Percentiles rank a stretch among this genome's conserved stretches.
phyloP scores from a whole-genome alignment of 805 yeast species.

The Blastobotrys mokoenaii region DNA sequence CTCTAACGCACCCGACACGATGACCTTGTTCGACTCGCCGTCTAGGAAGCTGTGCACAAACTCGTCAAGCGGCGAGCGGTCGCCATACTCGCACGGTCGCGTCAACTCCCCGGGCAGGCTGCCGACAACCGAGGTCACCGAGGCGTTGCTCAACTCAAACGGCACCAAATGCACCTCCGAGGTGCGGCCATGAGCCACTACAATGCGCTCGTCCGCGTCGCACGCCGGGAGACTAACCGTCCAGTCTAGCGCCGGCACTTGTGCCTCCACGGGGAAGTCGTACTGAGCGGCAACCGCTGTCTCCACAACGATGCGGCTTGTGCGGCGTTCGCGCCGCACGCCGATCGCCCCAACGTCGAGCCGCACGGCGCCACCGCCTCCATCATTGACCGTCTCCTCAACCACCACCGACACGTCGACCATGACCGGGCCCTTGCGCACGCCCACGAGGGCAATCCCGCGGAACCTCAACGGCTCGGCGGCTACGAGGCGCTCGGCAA shows the following conservation, averaged over 20 bases:
- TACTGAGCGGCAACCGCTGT: slow-evolving; percentile 3
- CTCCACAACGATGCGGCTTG: slow-evolving; percentile 1
- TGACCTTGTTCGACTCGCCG: slow-evolving; percentile 18
- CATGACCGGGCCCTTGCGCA: slow-evolving; percentile 11
- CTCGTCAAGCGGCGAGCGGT: slow-evolving; percentile 23
- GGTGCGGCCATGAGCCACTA: slow-evolving; percentile 15
- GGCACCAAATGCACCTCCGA: slow-evolving; percentile 10
- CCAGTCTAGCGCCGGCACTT: slow-evolving; percentile 26
- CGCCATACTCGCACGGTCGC: slow-evolving; percentile 17
- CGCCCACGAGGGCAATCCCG: slow-evolving; percentile 6
- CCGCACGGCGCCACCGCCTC: background rate
- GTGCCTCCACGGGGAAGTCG: slow-evolving; percentile 13
- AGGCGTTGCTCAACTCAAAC: slow-evolving; percentile 8
- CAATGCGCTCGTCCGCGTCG: slow-evolving; percentile 1
- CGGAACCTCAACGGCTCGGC: slow-evolving; percentile 10
- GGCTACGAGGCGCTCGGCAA: slow-evolving; percentile 9
- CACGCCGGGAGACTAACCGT: slow-evolving; percentile 24
- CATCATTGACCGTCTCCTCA: slow-evolving; percentile 7
- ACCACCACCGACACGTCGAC: slow-evolving; percentile 12
- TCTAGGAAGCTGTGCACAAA: slow-evolving; percentile 20
- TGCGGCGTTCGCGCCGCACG: background rate
- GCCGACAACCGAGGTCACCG: slow-evolving; percentile 13
- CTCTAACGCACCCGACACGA: slow-evolving; percentile 15
- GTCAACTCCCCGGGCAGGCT: slow-evolving; percentile 17
- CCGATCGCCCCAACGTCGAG: slow-evolving; percentile 8